Evolutionary conservation across 495 filamentous ascomycete genomes (phyloP), one percentile per base, ranked within the genome.

Genomic region (Penicillium diatomitis): DNA sequence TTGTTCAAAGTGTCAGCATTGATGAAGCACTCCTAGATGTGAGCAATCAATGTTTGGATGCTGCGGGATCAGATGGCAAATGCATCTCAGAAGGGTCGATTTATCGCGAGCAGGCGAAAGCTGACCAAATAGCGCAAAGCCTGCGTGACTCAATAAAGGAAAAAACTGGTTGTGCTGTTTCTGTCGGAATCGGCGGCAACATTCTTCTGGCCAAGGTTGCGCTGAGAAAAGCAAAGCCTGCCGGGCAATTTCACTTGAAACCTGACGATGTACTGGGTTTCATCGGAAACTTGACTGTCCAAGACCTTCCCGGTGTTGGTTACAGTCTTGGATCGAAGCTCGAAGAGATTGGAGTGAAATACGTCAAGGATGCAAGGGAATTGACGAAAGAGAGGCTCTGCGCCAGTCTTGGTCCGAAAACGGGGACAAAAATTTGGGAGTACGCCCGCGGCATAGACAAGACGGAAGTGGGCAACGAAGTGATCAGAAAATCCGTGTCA

Each of bases 1-100:
- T 86, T 33, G 87, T 95, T 4, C 94, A 98, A 59, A 96, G 92
- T 59, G 90, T 97, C 29, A 97, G 92, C 53, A 86, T 98, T 45
- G 92, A 98, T 55, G 92, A 98, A 64, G 92, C 88, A 5, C 74
- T 96, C 8, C 68, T 95, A 7, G 90, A 96, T 61, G 70, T 89
- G 42, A 87, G 84, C 28, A 64, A 66, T 1, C 58, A 84, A 11
- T 86, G 89, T 52, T 63, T 90, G 32, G 68, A 77, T 8, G 79
- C 75, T 5, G 79, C 81, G 28, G 85, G 82, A 3, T 84, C 83
- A 3, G 78, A 85, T 51, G 87, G 86, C 8, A 68, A 70, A n/a
- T 79, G 79, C 4, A 60, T 85, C 8, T 73, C 73, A 12, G 87
- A 94, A 58, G 85, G 81, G 0, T 87, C 81, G 36, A 78, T 90